Evolutionary conservation across 768 basidiomycete species (phyloP).

Genomic region (Podaxis sp.): DNA sequence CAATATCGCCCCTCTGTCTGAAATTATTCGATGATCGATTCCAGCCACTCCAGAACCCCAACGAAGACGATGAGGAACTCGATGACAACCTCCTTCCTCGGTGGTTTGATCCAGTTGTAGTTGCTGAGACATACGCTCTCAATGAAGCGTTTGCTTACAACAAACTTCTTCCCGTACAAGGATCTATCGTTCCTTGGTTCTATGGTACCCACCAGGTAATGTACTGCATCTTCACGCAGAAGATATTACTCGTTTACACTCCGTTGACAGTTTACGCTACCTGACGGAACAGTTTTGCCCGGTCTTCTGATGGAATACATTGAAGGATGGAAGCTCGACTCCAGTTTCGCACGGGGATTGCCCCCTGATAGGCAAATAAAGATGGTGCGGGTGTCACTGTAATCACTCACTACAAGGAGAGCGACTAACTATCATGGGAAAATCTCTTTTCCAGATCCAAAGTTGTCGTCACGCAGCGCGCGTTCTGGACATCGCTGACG

Average conservation of each 20-base stretch:
- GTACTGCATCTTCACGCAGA: neutral
- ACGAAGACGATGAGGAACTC: slow-evolving; percentile 15
- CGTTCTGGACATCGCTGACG: slow-evolving; percentile 24
- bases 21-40: slow-evolving; percentile 25
- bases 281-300: slow-evolving; percentile 16
- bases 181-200: slow-evolving; percentile 27
- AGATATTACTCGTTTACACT: neutral
- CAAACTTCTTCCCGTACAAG: slow-evolving; percentile 25
- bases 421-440: neutral
- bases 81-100: slow-evolving; percentile 8
- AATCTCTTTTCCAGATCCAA: slow-evolving; percentile 18
- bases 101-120: slow-evolving; percentile 15
- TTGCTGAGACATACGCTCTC: slow-evolving; percentile 21
- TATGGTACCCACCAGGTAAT: slow-evolving; percentile 26
- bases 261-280: slow-evolving; percentile 17
- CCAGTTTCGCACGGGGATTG: slow-evolving; percentile 14
- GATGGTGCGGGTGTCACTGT: slow-evolving; percentile 14
- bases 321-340: slow-evolving; percentile 16
- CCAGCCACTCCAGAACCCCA: slow-evolving; percentile 16
- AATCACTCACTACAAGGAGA: neutral
- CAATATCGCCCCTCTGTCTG: slow-evolving; percentile 19
- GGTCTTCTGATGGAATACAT: slow-evolving; percentile 24
- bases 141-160: slow-evolving; percentile 25
- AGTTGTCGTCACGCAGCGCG: slow-evolving; percentile 24
- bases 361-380: slow-evolving; percentile 19